Evolutionary conservation across 2,329 filamentous ascomycete genomes (phyloP), one percentile per base, ranked within the genome.

Genomic region (Drechslera avenae): DNA sequence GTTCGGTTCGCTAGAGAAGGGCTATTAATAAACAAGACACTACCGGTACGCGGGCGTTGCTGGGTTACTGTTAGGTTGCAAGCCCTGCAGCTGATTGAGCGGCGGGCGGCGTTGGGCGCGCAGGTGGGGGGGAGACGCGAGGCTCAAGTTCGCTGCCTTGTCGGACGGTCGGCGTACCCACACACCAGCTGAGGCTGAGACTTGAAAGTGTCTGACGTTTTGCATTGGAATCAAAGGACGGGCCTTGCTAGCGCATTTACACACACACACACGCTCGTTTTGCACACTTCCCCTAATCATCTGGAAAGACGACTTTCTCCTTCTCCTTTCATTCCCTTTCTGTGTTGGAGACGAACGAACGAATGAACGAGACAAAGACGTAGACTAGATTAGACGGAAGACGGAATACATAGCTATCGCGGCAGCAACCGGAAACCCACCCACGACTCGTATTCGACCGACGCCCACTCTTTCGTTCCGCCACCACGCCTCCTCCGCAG

Each of bases 11-110:
- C 28, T 16, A 14, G 23, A 33, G 37, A 30, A 32, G 32, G 32
- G 35, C 45, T 52, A 52, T 49, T 52, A 49, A 49, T 52, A 52
- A 43, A 36, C 26, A 21, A 18, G 50, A n/a, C 39, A 37, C 43
- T 36, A 33, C 48, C 37, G 21, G 18, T 26, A n/a, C 10, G 12
- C 12, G 33, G 37, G 3, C 3, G 4, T 9, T 28, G 26, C 19
- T 10, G 39, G 44, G 44, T 46, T 52, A 45, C 50, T 46, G 50
- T 43, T 52, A 42, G 44, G 40, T 21, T 43, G 35, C 31, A 52
- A 31, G 39, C 50, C 50, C 33, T 30, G 23, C 36, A 48, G 35
- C 41, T 31, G 47, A 44, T 31, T 32, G 35, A 32, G 42, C 41
- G 35, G 31, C 30, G 48, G 36, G 48, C 31, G 37, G 51, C 39